Conservation (phyloP, 306 rosid species). For the Ziziphus jujuba region DNA sequence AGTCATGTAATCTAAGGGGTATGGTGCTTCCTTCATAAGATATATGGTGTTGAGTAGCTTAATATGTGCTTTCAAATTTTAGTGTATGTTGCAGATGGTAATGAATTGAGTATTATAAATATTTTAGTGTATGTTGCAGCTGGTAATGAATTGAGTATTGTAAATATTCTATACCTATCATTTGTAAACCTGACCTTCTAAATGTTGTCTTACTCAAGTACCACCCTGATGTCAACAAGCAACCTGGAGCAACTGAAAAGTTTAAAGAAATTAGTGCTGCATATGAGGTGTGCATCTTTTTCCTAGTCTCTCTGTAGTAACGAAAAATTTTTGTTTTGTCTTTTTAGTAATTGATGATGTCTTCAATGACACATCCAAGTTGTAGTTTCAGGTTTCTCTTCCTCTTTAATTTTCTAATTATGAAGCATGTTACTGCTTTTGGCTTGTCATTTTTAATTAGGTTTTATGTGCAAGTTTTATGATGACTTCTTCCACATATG, state of each 20-base stretch:
- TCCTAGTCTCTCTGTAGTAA: neutral
- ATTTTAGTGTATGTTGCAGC: neutral
- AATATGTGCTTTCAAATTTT: neutral
- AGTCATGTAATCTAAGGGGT: too few species aligned
- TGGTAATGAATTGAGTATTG: neutral
- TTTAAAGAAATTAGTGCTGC: conserved; percentile 97
- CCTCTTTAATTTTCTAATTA: too few species aligned
- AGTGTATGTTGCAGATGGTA: neutral
- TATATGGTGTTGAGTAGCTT: neutral
- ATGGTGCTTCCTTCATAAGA: neutral
- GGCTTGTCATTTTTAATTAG: neutral
- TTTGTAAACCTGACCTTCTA: conserved; percentile 26
- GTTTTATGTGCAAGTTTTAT: neutral
- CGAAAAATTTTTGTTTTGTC: neutral
- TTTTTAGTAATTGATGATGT: conserved; percentile 2
- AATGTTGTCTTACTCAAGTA: conserved; percentile 43
- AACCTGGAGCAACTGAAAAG: conserved; percentile 92
- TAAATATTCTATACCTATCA: neutral
- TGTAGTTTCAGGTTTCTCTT: neutral
- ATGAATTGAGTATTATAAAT: neutral
- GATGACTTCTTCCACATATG: neutral
- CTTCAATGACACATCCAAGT: neutral
- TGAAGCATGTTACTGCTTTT: too few species aligned
- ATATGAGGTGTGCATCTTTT: conserved; percentile 63
- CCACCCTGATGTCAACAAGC: conserved; percentile 98